Evolutionary conservation across 495 filamentous ascomycete genomes (phyloP).

Genomic region (Astrocystis sublimbata): DNA sequence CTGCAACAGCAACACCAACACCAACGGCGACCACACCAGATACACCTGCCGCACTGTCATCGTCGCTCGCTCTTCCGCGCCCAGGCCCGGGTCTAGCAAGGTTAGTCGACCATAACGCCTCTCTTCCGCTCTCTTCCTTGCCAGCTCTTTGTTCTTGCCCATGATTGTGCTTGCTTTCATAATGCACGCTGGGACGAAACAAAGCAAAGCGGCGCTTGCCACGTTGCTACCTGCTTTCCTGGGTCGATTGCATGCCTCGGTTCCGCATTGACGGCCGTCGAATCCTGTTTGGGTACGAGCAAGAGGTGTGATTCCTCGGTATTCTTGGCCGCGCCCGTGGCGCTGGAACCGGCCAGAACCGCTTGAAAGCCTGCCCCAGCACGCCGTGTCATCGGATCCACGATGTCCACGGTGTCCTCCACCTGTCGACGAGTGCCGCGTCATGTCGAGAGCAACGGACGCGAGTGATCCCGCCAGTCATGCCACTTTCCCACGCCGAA

Average conservation of each 20-base stretch:
- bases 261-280: slow-evolving; percentile 14
- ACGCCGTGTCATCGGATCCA: too few relatives aligned
- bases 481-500: not conserved
- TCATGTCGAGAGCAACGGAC: slow-evolving; percentile 4
- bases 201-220: slow-evolving; percentile 11
- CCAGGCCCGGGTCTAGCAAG: slow-evolving; percentile 15
- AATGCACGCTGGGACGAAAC: not conserved
- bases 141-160: slow-evolving; percentile 10
- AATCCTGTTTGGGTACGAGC: slow-evolving; percentile 8
- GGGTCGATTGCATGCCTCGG: not conserved
- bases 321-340: not conserved
- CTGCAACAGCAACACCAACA: not conserved
- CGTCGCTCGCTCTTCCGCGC: slow-evolving; percentile 5
- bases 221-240: slow-evolving; percentile 2
- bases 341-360: slow-evolving; percentile 6
- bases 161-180: slow-evolving; percentile 11
- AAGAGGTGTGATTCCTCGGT: not conserved
- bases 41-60: not conserved
- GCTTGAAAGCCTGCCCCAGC: slow-evolving; percentile 9
- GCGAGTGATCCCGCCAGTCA: slow-evolving; percentile 7
- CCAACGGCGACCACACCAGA: not conserved
- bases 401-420: slow-evolving; percentile 5
- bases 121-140: slow-evolving; percentile 8
- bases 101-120: slow-evolving; percentile 24
- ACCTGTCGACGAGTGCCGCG: slow-evolving; percentile 18